A percentile compares a stretch with the other conserved stretches of the same genome.
phyloP scores from a whole-genome alignment of 2,329 filamentous ascomycete genomes.

The Dryadomyces sulphureus region DNA sequence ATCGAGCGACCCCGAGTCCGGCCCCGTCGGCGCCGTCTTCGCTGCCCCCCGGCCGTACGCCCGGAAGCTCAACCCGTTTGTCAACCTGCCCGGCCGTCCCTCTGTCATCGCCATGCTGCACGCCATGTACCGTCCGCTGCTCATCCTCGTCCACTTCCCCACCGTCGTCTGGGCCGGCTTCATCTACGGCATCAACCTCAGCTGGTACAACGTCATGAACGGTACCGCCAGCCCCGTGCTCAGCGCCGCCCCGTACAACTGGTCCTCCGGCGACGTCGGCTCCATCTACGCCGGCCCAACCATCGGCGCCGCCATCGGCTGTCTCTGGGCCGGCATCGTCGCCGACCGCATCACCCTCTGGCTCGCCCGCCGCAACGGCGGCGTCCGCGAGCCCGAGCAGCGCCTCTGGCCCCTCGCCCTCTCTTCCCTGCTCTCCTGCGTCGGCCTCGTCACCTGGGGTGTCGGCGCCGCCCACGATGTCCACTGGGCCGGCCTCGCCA shows the following conservation, averaged over 20 bases:
- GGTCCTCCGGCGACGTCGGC: slow-evolving; percentile 10
- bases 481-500: slow-evolving; percentile 25
- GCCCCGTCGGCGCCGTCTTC: not conserved
- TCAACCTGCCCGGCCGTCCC: slow-evolving; percentile 10
- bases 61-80: slow-evolving; percentile 2
- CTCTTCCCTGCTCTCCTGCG: slow-evolving; percentile 8
- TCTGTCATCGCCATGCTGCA: slow-evolving; percentile 12
- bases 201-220: slow-evolving; percentile 16
- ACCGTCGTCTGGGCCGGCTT: slow-evolving; percentile 11
- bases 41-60: not conserved
- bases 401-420: slow-evolving; percentile 16
- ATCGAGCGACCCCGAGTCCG: not conserved
- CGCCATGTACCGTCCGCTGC: slow-evolving; percentile 2
- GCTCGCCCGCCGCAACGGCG: slow-evolving; percentile 24
- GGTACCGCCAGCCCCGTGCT: slow-evolving; percentile 12
- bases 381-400: slow-evolving; percentile 19
- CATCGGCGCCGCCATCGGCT: slow-evolving; percentile 12
- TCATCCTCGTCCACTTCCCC: slow-evolving; percentile 7
- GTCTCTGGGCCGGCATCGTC: slow-evolving; percentile 11
- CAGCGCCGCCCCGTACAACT: slow-evolving; percentile 13
- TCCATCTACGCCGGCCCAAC: slow-evolving; percentile 11
- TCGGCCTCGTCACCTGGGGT: slow-evolving; percentile 31
- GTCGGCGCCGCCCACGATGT: slow-evolving; percentile 26
- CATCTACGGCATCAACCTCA: slow-evolving; percentile 15
- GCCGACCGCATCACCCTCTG: slow-evolving; percentile 13